phyloP scores from a whole-genome alignment of 352 stramenopile species.

The Globisporangium emineosum region DNA sequence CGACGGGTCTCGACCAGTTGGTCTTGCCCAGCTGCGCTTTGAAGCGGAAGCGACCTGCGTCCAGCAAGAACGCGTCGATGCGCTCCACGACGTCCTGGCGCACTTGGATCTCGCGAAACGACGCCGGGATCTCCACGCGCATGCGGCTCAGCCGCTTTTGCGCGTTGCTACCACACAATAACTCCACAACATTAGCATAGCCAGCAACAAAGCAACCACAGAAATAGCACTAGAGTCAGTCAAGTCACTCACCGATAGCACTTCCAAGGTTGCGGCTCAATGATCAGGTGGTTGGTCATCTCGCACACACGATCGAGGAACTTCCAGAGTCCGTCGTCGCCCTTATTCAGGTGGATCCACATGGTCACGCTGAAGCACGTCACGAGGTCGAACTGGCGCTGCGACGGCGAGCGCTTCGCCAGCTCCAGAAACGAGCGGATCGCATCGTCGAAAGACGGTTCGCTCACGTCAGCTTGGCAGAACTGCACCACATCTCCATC shows the following conservation, averaged over 20 bases:
- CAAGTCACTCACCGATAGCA: constrained; percentile 56
- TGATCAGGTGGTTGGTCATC: constrained; percentile 65
- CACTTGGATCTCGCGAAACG: constrained; percentile 58
- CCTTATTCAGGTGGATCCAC: constrained; percentile 88
- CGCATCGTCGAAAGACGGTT: constrained; percentile 36
- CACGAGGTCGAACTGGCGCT: constrained; percentile 63
- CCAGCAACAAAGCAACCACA: background rate
- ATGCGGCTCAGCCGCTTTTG: constrained; percentile 64
- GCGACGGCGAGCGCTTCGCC: constrained; percentile 30
- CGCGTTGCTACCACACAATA: constrained; percentile 41
- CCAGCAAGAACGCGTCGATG: constrained; percentile 64
- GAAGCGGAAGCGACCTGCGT: constrained; percentile 53
- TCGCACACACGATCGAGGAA: constrained; percentile 64
- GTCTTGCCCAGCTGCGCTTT: constrained; percentile 70
- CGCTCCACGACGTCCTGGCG: constrained; percentile 58
- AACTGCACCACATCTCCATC: constrained; percentile 50
- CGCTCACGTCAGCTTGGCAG: constrained; percentile 52
- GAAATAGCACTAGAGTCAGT: too few relatives aligned
- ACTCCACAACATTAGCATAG: background rate
- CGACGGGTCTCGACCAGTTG: constrained; percentile 74
- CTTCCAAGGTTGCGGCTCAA: constrained; percentile 84
- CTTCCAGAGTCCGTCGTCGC: constrained; percentile 72
- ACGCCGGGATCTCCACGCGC: constrained; percentile 43
- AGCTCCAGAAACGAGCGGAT: constrained; percentile 41
- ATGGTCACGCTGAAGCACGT: constrained; percentile 86